Conservation (phyloP, 306 rosid species). For the Cucurbita argyrosperma region DNA sequence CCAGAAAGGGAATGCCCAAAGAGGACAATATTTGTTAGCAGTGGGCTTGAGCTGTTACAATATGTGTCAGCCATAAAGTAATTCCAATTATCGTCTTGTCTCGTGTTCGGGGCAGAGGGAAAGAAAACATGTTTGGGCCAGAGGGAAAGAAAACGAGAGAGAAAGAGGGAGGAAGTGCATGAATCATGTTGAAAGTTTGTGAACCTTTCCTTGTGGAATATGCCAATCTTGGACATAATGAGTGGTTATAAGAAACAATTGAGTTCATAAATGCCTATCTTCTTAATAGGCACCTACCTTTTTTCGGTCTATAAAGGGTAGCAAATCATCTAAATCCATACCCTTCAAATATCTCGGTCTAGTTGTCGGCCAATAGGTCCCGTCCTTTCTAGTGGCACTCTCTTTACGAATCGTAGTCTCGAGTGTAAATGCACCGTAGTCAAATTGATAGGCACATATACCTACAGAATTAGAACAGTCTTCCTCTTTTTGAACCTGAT, state of each 20-base stretch:
- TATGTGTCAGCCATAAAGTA: not conserved
- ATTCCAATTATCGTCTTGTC: not conserved
- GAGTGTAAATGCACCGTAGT: not conserved
- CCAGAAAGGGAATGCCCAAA: no score
- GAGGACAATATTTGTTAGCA: no score
- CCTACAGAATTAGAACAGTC: not conserved
- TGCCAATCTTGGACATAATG: not conserved
- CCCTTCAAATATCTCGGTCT: not conserved
- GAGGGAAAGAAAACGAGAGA: not conserved
- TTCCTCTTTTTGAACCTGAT: conserved; percentile 13
- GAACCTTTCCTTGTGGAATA: conserved; percentile 1
- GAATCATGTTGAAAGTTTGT: not conserved
- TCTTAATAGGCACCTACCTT: not conserved
- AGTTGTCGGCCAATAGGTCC: conserved; percentile 1
- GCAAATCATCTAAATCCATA: not conserved
- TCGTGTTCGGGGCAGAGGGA: not conserved
- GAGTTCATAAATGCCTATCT: conserved; percentile 14
- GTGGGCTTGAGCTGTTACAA: no score
- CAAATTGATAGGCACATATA: not conserved
- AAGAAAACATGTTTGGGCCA: not conserved
- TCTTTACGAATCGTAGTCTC: not conserved
- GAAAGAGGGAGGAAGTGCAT: not conserved
- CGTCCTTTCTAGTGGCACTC: not conserved
- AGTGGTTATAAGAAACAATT: not conserved
- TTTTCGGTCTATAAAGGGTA: not conserved